phyloP scores from a whole-genome alignment of 2,329 filamentous ascomycete species.

The Escovopsis sp. region DNA sequence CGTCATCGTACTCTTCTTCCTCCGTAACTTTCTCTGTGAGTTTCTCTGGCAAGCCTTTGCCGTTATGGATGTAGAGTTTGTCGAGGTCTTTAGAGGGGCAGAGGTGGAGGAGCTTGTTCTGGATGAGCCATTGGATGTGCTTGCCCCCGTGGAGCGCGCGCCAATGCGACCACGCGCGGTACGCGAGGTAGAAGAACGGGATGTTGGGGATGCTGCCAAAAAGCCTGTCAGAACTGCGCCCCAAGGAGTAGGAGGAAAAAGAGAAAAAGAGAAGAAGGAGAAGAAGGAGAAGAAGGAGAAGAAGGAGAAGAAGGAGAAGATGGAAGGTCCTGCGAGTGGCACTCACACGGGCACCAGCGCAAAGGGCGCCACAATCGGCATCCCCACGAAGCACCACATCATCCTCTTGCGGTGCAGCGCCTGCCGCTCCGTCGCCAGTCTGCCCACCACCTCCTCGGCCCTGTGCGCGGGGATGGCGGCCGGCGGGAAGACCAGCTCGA shows the following conservation, averaged over 20 bases:
- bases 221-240: background rate
- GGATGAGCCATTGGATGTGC: conserved; percentile 68
- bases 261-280: background rate
- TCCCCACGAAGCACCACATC: conserved; percentile 65
- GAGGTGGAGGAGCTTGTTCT: conserved; percentile 54
- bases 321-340: no score
- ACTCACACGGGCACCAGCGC: conserved; percentile 73
- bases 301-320: background rate
- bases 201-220: conserved; percentile 65
- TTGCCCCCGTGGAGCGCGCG: conserved; percentile 71
- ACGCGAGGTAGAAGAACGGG: conserved; percentile 91
- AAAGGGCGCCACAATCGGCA: conserved; percentile 74
- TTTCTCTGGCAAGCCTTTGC: conserved; percentile 7
- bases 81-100: conserved; percentile 57
- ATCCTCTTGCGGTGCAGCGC: conserved; percentile 61
- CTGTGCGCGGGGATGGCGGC: conserved; percentile 49
- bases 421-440: conserved; percentile 67
- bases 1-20: no score
- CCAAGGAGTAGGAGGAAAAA: background rate
- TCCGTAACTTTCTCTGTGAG: background rate
- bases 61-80: conserved; percentile 48
- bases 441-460: conserved; percentile 50
- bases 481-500: conserved; percentile 64
- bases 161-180: conserved; percentile 86
- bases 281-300: background rate